Percentiles rank a stretch among this genome's conserved stretches.
These are phyloP conservation scores for Geoglossum glabrum DNA, from an alignment of 495 filamentous ascomycete genomes.

Conservation along the genomic window DNA sequence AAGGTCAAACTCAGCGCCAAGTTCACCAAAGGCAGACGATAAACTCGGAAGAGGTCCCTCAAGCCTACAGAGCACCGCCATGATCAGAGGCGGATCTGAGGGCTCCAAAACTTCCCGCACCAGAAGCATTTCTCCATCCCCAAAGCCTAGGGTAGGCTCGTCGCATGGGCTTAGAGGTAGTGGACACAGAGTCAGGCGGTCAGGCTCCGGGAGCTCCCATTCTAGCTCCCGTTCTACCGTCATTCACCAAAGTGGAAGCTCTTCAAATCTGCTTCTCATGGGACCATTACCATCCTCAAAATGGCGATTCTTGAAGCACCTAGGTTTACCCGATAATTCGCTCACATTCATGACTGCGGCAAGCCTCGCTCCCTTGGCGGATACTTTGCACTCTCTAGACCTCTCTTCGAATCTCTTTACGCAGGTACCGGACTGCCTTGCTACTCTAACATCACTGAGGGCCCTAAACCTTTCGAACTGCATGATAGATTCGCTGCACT, in stretches of 20 bases:
- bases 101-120: constrained; percentile 39
- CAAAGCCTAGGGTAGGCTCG: constrained; percentile 50
- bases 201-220: constrained; percentile 79
- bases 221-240: constrained; percentile 55
- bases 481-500: constrained; percentile 93
- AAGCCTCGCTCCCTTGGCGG: constrained; percentile 61
- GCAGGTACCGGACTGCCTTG: constrained; percentile 76
- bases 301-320: constrained; percentile 83
- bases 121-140: constrained; percentile 3
- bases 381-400: constrained; percentile 75
- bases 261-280: constrained; percentile 46
- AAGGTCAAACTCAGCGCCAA: constrained; percentile 37
- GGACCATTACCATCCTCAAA: constrained; percentile 59
- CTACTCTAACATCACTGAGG: constrained; percentile 58
- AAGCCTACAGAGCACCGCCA: constrained; percentile 22
- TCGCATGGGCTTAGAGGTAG: constrained; percentile 28
- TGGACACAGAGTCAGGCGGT: constrained; percentile 54
- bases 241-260: constrained; percentile 43
- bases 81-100: constrained; percentile 31
- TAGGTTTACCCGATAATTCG: constrained; percentile 80
- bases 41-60: constrained; percentile 25
- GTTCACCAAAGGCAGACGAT: constrained; percentile 37
- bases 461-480: constrained; percentile 86
- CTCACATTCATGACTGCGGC: constrained; percentile 54
- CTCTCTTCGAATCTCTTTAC: constrained; percentile 79